These are phyloP conservation scores for Ashbya aceris DNA, from an alignment of 1,139 yeast genomes.

Conservation along the genomic window DNA sequence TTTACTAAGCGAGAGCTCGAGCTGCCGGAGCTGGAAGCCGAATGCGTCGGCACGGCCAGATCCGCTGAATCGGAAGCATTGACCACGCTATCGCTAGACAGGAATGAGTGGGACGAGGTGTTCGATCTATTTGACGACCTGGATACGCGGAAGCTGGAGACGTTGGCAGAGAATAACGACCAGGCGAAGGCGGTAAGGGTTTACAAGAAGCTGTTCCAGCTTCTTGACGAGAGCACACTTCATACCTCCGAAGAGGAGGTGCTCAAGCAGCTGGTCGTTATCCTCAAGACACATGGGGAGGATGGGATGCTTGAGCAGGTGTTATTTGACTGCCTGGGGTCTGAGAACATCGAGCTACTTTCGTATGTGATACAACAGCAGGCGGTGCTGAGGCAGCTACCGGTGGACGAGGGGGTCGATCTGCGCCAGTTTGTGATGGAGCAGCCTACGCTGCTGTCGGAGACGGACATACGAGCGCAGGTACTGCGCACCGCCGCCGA, in stretches of 20 bases:
- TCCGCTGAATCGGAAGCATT: slow-evolving; percentile 10
- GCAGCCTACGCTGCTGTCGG: slow-evolving; percentile 36
- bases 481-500: slow-evolving; percentile 45
- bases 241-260: slow-evolving; percentile 22
- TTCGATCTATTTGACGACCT: slow-evolving; percentile 33
- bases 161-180: slow-evolving; percentile 22
- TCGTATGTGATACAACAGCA: slow-evolving; percentile 53
- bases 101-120: slow-evolving; percentile 31
- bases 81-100: slow-evolving; percentile 26
- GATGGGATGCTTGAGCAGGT: slow-evolving; percentile 44
- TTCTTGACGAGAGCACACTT: slow-evolving; percentile 16
- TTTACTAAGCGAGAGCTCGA: slow-evolving; percentile 16
- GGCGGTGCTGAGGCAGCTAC: slow-evolving; percentile 26
- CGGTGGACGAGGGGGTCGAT: slow-evolving; percentile 15
- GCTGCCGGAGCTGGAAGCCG: slow-evolving; percentile 26
- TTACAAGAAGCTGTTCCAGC: slow-evolving; percentile 31
- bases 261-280: slow-evolving; percentile 17
- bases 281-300: slow-evolving; percentile 1
- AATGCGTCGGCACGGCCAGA: slow-evolving; percentile 15
- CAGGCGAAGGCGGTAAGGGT: slow-evolving; percentile 29
- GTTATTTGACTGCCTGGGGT: slow-evolving; percentile 73
- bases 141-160: slow-evolving; percentile 26
- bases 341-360: slow-evolving; percentile 74
- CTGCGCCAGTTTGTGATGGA: slow-evolving; percentile 10
- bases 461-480: slow-evolving; percentile 49